Percentiles rank a stretch among this genome's conserved stretches.
Evolutionary conservation across 2,329 filamentous ascomycete genomes (phyloP).

Genomic region (Alternaria sp.): DNA sequence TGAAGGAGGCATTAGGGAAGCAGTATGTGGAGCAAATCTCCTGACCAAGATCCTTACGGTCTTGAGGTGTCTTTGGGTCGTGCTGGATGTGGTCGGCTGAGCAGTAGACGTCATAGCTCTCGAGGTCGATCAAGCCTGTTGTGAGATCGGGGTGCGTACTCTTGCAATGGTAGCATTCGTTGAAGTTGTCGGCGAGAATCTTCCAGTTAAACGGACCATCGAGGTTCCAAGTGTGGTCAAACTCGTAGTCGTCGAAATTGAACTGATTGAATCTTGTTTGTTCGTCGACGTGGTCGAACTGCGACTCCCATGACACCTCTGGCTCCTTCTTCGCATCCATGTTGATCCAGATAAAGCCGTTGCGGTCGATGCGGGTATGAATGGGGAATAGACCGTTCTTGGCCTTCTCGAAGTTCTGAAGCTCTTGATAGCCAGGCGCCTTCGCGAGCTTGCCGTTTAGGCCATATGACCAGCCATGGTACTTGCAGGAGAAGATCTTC

Average conservation of each 20-base stretch:
- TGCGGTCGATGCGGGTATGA: constrained; percentile 42
- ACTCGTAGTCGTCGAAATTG: constrained; percentile 57
- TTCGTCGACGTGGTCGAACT: constrained; percentile 44
- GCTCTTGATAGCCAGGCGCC: constrained; percentile 54
- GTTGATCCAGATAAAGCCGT: constrained; percentile 51
- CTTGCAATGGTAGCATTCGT: constrained; percentile 71
- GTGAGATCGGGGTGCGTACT: constrained; percentile 67
- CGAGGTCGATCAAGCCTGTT: constrained; percentile 63
- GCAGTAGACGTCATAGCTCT: constrained; percentile 57
- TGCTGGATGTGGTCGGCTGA: constrained; percentile 46
- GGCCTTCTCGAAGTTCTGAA: constrained; percentile 52
- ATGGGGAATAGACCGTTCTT: constrained; percentile 51
- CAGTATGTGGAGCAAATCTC: constrained; percentile 45
- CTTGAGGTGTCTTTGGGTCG: constrained; percentile 41
- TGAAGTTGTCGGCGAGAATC: constrained; percentile 66
- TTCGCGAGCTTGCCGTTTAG: constrained; percentile 56
- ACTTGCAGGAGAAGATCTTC: constrained; percentile 55
- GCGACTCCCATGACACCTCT: constrained; percentile 43
- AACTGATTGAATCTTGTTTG: constrained; percentile 48
- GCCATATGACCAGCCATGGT: constrained; percentile 59
- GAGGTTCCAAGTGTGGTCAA: constrained; percentile 51
- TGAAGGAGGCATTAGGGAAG: constrained; percentile 45
- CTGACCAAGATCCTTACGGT: constrained; percentile 37
- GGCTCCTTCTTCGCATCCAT: constrained; percentile 46
- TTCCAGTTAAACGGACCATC: constrained; percentile 49